Evolutionary conservation across 768 basidiomycete genomes (phyloP).

Genomic region (Mycena olivaceomarginata): DNA sequence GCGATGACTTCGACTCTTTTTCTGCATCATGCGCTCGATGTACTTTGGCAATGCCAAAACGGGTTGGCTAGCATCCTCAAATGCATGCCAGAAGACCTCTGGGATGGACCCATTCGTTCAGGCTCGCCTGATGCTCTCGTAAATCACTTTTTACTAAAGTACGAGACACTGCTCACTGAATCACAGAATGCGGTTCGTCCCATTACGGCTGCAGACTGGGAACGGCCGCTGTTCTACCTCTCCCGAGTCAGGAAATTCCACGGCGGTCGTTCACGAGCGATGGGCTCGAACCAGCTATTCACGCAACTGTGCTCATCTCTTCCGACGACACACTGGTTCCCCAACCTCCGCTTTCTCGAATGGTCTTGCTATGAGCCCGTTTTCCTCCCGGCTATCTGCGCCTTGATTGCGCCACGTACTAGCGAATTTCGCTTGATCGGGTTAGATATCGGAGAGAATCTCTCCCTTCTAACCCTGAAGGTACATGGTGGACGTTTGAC

Average conservation of each 20-base stretch:
- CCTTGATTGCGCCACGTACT: not conserved
- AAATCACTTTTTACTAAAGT: not conserved
- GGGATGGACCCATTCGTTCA: not conserved
- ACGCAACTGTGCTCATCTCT: not conserved
- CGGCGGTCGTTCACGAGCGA: not conserved
- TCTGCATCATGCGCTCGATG: not conserved
- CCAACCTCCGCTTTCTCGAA: not conserved
- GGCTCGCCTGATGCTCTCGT: not conserved
- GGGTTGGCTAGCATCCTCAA: not conserved
- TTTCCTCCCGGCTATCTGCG: not conserved
- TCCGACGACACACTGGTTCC: not conserved
- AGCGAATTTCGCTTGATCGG: not conserved
- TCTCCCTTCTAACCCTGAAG: not conserved
- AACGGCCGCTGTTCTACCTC: slow-evolving; percentile 8
- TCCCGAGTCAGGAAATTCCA: not conserved
- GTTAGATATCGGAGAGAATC: not conserved
- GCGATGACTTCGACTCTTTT: not conserved
- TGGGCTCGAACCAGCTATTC: not conserved
- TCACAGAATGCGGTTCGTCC: not conserved
- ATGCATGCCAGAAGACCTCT: slow-evolving; percentile 1
- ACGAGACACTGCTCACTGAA: not conserved
- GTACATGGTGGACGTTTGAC: too few relatives aligned
- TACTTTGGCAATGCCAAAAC: not conserved
- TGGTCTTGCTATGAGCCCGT: not conserved
- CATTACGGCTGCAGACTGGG: slow-evolving; percentile 3